phyloP scores from a whole-genome alignment of 164 flowering plant species.

The Euptelea pleiosperma region DNA sequence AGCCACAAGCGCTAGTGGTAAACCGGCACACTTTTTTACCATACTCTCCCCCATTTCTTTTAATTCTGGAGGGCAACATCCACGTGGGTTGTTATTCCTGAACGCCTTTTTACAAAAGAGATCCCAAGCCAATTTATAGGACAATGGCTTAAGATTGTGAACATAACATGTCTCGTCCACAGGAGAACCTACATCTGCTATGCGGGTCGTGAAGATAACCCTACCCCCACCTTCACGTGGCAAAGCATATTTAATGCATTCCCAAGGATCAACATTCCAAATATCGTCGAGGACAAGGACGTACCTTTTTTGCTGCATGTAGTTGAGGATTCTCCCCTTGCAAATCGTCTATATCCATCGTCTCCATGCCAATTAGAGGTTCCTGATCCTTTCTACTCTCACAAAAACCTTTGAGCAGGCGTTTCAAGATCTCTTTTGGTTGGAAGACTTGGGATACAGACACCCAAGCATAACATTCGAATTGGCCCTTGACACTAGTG shows the following conservation, averaged over 20 bases:
- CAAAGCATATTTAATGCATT: not conserved
- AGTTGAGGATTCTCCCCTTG: not conserved
- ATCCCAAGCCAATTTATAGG: not conserved
- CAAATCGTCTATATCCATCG: not conserved
- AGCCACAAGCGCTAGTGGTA: too few species aligned
- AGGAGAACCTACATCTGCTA: not conserved
- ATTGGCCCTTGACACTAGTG: too few species aligned
- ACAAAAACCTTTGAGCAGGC: not conserved
- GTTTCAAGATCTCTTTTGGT: not conserved
- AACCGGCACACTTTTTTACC: constrained; percentile 2
- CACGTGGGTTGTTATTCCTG: not conserved
- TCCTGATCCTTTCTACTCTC: too few species aligned
- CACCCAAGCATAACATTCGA: not conserved
- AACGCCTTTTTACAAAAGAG: constrained; percentile 14
- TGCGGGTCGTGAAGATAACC: constrained; percentile 13
- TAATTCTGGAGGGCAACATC: not conserved
- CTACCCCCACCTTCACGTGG: not conserved
- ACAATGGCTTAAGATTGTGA: not conserved
- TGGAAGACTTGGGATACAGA: not conserved
- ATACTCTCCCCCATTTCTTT: not conserved
- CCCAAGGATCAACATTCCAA: not conserved
- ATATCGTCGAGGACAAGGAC: not conserved
- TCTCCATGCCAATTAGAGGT: not conserved
- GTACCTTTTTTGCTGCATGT: not conserved
- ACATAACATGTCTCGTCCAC: not conserved